These are phyloP conservation scores for Citrus sinensis DNA, from an alignment of 345 rosid genomes.

Conservation along the genomic window DVS_A1.0 CM039167.1:4883501-4884000, in stretches of 20 bases:
- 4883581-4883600: too few relatives aligned
- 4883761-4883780: background rate
- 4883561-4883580: too few relatives aligned
- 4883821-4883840: background rate
- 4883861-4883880: background rate
- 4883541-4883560: too few relatives aligned
- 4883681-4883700: background rate
- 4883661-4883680: too few relatives aligned
- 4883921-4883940: conserved; percentile 19
- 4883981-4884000: background rate
- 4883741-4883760: conserved; percentile 1
- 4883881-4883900: background rate
- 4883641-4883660: too few relatives aligned
- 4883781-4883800: background rate
- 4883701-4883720: background rate
- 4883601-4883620: too few relatives aligned
- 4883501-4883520: too few relatives aligned
- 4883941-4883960: conserved; percentile 6
- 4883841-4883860: background rate
- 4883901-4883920: background rate
- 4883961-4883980: background rate
- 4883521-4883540: too few relatives aligned
- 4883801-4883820: conserved; percentile 6
- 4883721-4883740: conserved; percentile 22
- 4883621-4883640: too few relatives aligned